Conservation (phyloP, 164 flowering plant species). For the Annona squamosa region DNA sequence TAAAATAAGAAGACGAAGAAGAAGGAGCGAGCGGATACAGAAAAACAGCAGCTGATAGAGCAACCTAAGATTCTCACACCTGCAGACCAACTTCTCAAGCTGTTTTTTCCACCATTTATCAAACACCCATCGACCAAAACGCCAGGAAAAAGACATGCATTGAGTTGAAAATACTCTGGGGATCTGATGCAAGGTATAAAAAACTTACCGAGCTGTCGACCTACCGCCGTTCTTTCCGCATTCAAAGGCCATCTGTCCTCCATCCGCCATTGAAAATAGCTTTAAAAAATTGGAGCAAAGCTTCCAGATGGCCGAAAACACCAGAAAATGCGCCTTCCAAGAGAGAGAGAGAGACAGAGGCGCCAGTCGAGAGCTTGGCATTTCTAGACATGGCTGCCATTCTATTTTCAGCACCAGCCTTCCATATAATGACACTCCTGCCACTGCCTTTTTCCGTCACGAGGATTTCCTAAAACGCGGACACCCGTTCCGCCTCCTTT, state of each 20-base stretch:
- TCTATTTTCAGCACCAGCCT: not conserved
- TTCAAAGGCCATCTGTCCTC: slow-evolving; percentile 1
- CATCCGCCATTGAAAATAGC: not conserved
- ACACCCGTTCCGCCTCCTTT: too few relatives aligned
- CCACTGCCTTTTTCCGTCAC: not conserved
- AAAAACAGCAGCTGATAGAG: too few relatives aligned
- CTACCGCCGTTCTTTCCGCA: not conserved
- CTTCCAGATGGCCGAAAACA: not conserved
- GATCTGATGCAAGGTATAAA: not conserved
- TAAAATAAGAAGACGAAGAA: too few relatives aligned
- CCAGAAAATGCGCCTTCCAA: not conserved
- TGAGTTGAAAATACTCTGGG: not conserved
- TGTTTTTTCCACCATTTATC: not conserved
- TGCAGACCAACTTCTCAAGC: too few relatives aligned
- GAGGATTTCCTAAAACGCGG: too few relatives aligned
- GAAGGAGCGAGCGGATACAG: too few relatives aligned
- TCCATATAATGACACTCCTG: not conserved
- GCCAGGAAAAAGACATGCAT: not conserved
- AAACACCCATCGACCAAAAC: not conserved
- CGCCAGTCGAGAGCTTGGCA: not conserved
- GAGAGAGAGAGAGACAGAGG: not conserved
- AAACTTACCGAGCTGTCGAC: not conserved
- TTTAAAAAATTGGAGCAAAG: not conserved
- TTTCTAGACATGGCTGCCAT: not conserved
- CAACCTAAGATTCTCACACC: too few relatives aligned